Evolutionary conservation across 345 rosid species (phyloP).

Genomic region (Nephelium lappaceum): DNA sequence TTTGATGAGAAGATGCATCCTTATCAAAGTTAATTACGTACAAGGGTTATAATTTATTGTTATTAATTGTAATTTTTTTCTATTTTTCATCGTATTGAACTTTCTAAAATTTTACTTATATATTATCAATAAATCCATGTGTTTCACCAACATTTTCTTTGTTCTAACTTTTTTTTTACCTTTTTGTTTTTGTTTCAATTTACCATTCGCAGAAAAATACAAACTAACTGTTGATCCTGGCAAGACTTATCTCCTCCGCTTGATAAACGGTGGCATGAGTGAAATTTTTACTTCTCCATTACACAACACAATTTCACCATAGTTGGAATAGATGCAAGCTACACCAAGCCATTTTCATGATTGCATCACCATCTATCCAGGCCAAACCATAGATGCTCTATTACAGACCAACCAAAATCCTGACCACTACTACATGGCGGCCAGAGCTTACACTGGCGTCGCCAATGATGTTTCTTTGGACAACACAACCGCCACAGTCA

Average conservation of each 20-base stretch:
- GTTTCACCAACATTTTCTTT: no score
- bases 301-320: constrained; percentile 44
- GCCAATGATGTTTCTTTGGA: constrained; percentile 15
- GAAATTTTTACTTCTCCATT: constrained; percentile 40
- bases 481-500: constrained; percentile 46
- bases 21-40: no score
- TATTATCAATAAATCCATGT: no score
- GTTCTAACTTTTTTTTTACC: neutral
- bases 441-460: constrained; percentile 40
- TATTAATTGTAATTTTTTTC: no score
- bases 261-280: constrained; percentile 35
- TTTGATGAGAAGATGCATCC: no score
- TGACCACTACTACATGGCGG: constrained; percentile 56
- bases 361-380: constrained; percentile 59
- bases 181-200: constrained; percentile 12
- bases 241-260: constrained; percentile 47
- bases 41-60: no score
- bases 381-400: constrained; percentile 59
- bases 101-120: no score
- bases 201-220: constrained; percentile 34
- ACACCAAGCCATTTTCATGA: constrained; percentile 44
- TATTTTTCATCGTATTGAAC: no score
- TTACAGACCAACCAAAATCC: constrained; percentile 45
- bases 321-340: constrained; percentile 49
- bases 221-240: constrained; percentile 34